Evolutionary conservation across 2,329 filamentous ascomycete genomes (phyloP).

Genomic region (Penicillium freii): DNA sequence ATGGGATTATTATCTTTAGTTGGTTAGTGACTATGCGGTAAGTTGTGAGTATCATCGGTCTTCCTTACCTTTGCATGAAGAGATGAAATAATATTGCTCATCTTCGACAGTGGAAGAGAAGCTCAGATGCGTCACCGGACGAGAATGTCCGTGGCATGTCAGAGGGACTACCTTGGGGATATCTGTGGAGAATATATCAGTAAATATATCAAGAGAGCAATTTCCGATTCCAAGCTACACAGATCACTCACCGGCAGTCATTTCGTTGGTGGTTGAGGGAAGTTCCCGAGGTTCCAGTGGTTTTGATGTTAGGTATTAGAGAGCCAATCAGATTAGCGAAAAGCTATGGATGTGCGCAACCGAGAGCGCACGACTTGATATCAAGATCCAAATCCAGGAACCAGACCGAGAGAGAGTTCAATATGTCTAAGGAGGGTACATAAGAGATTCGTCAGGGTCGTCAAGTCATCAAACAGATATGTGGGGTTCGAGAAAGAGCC

Average conservation of each 20-base stretch:
- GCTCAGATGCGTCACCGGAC: conserved; percentile 84
- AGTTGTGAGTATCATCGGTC: neutral
- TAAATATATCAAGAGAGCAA: neutral
- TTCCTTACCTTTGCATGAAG: conserved; percentile 78
- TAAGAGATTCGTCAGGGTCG: conserved; percentile 43
- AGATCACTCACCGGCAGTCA: conserved; percentile 19
- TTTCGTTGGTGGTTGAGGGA: conserved; percentile 9
- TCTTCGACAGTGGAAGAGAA: conserved; percentile 83
- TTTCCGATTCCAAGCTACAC: neutral
- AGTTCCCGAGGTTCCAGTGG: conserved; percentile 1
- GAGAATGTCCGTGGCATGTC: conserved; percentile 91
- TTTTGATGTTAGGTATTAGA: conserved; percentile 9
- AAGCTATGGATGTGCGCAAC: neutral
- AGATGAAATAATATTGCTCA: conserved; percentile 86
- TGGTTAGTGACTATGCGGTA: neutral
- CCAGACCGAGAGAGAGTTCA: conserved; percentile 13
- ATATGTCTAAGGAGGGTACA: conserved; percentile 30
- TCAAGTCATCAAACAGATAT: conserved; percentile 39
- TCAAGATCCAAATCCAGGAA: conserved; percentile 11
- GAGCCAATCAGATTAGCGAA: conserved; percentile 5
- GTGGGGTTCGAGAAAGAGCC: conserved; percentile 14
- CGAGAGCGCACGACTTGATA: neutral
- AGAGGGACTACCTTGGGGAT: conserved; percentile 71
- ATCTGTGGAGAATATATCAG: conserved; percentile 27
- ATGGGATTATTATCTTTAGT: conserved; percentile 88